phyloP scores from a whole-genome alignment of 2,329 filamentous ascomycete genomes.

The Conoideocrella luteorostrata region DNA sequence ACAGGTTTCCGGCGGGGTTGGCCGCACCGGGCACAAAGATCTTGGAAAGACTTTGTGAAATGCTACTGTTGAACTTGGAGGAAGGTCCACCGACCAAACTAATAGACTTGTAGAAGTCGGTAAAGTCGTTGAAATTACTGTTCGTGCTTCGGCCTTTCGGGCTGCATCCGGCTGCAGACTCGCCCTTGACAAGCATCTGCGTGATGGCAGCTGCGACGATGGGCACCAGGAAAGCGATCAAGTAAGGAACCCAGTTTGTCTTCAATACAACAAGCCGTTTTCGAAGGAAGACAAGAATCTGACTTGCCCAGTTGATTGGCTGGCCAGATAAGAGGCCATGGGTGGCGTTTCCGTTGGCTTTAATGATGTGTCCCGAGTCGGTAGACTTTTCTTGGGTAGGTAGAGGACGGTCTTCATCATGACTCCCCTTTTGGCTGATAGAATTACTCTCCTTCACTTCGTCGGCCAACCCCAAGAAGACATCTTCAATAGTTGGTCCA shows the following conservation, averaged over 20 bases:
- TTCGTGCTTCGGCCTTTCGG: constrained; percentile 14
- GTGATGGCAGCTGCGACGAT: constrained; percentile 76
- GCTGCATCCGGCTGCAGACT: constrained; percentile 38
- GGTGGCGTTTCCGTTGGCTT: constrained; percentile 17
- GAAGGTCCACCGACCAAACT: constrained; percentile 18
- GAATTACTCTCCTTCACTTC: constrained; percentile 56
- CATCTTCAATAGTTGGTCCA: constrained; percentile 86
- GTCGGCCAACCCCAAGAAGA: constrained; percentile 80
- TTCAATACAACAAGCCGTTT: constrained; percentile 75
- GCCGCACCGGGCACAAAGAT: constrained; percentile 8
- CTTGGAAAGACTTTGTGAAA: constrained; percentile 10
- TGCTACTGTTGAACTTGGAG: constrained; percentile 11
- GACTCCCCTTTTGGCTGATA: constrained; percentile 16
- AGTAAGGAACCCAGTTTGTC: constrained; percentile 70
- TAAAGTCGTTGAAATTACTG: constrained; percentile 12
- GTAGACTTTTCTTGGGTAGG: constrained; percentile 16
- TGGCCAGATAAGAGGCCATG: constrained; percentile 57
- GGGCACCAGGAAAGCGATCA: constrained; percentile 69
- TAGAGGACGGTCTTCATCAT: constrained; percentile 15
- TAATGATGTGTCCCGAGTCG: constrained; percentile 12
- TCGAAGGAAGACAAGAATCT: constrained; percentile 66
- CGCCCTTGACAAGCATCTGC: constrained; percentile 60
- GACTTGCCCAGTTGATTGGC: constrained; percentile 61
- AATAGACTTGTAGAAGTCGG: constrained; percentile 14
- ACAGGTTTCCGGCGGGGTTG: constrained; percentile 11